A percentile compares a stretch with the other conserved stretches of the same genome.
Evolutionary conservation across 768 basidiomycete species (phyloP).

Genomic region (Mycena chlorophos): DNA sequence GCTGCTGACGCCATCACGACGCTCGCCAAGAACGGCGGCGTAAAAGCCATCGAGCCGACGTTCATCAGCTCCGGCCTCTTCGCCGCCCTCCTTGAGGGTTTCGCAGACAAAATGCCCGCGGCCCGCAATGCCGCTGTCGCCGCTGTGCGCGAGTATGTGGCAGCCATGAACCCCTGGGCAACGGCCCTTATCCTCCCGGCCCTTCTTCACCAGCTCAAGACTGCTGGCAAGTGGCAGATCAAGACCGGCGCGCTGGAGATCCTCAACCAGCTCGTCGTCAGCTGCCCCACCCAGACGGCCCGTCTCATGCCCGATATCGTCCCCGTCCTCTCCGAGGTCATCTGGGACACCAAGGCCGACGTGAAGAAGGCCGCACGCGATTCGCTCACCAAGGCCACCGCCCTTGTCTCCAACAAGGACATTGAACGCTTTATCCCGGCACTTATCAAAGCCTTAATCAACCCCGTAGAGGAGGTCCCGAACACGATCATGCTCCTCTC

Average conservation of each 20-base stretch:
- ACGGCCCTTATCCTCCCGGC: conserved; percentile 78
- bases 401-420: conserved; percentile 97
- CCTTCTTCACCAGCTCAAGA: conserved; percentile 91
- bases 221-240: conserved; percentile 96
- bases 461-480: conserved; percentile 99
- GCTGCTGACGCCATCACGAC: conserved; percentile 71
- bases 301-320: conserved; percentile 94
- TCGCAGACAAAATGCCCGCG: conserved; percentile 92
- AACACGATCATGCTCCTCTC: conserved; percentile 93
- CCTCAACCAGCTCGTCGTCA: conserved; percentile 83
- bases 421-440: conserved; percentile 96
- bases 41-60: conserved; percentile 83
- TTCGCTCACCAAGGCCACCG: conserved; percentile 91
- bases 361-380: conserved; percentile 98
- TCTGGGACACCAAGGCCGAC: conserved; percentile 98
- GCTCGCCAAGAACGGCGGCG: conserved; percentile 68
- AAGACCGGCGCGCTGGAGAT: conserved; percentile 84
- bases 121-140: conserved; percentile 83
- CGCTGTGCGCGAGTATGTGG: conserved; percentile 74
- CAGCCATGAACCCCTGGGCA: conserved; percentile 88
- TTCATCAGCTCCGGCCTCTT: conserved; percentile 88
- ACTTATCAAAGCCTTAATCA: conserved; percentile 95
- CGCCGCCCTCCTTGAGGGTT: conserved; percentile 82
- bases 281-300: conserved; percentile 80
- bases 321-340: conserved; percentile 90